Base-by-base conservation (phyloP, 371 early-diverging fungal genomes). In the Haplosporangium sp. region DNA sequence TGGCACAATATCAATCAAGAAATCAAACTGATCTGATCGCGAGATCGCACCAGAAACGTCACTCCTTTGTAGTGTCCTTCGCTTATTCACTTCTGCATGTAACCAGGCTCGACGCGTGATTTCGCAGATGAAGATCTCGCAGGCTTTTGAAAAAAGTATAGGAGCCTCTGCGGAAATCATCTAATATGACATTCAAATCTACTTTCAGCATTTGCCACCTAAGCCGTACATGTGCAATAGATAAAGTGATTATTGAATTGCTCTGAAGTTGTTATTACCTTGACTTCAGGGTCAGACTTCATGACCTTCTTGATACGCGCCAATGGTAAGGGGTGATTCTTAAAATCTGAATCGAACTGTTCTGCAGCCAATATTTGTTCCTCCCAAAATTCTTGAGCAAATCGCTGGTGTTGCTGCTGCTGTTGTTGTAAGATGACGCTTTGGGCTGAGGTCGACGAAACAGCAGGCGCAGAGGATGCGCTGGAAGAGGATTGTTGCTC, bases 261-360 rank as follows among this genome's bases (percentile, higher is more conserved):
- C n/a, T 48, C 5, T 17, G n/a, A 48, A 5, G n/a, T 13, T 48
- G 17, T 48, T 4, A 13, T 27, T 69, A 69, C 74, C 69, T 94
- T 95, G 20, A 95, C 96, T 55, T 96, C 96, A 48, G 95, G 96
- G 77, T 98, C 98, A 20, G 93, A 90, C 85, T 98, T 98, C 98
- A 98, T 98, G 45, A 98, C 94, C 78, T 96, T 94, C 76, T 98
- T 98, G 77, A 98, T 96, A 34, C 98, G 81, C 34, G 98, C 98
- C 63, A 98, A 79, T 6, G 98, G 98, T 74, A 98, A 83, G 45
- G 88, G 85, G 65, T 97, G 93, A 67, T 86, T 86, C 87, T 95
- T 97, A 83, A 94, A 95, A 82, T 95, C 95, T 35, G 86, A 86
- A 64, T 84, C 72, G 17, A 83, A 84, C 58, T 86, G 82, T 35